These are phyloP conservation scores for Fusarium transvaalense DNA, from an alignment of 2,329 filamentous ascomycete genomes.

Conservation along the genomic window DNA sequence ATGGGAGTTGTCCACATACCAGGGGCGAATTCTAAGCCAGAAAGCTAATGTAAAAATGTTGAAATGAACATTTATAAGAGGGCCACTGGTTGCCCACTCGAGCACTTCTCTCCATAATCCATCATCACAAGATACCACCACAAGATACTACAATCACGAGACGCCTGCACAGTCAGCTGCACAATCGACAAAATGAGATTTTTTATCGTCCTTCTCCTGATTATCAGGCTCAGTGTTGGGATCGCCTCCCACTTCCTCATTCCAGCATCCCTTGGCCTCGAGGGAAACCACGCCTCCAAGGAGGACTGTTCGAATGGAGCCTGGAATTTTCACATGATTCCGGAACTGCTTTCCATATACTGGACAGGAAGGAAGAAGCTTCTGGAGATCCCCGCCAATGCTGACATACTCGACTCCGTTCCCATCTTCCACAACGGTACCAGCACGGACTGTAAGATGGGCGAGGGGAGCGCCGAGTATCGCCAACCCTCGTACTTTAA, in stretches of 20 bases:
- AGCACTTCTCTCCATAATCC: neutral
- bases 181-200: neutral
- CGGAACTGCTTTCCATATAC: neutral
- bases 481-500: neutral
- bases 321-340: neutral
- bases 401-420: neutral
- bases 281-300: neutral
- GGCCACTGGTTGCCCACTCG: neutral
- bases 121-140: neutral
- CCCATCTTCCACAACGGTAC: neutral
- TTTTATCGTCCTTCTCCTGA: neutral
- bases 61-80: neutral
- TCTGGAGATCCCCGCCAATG: neutral
- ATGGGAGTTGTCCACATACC: neutral
- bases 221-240: neutral
- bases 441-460: neutral
- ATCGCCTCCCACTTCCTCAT: neutral
- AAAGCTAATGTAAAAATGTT: neutral
- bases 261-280: neutral
- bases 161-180: neutral
- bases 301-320: neutral
- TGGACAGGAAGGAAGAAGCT: neutral
- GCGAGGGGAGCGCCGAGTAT: neutral
- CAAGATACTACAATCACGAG: neutral
- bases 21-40: neutral